These are phyloP conservation scores for Solanum aculeatissimum DNA, from an alignment of 305 asterid genomes.

Conservation along the genomic window DNA sequence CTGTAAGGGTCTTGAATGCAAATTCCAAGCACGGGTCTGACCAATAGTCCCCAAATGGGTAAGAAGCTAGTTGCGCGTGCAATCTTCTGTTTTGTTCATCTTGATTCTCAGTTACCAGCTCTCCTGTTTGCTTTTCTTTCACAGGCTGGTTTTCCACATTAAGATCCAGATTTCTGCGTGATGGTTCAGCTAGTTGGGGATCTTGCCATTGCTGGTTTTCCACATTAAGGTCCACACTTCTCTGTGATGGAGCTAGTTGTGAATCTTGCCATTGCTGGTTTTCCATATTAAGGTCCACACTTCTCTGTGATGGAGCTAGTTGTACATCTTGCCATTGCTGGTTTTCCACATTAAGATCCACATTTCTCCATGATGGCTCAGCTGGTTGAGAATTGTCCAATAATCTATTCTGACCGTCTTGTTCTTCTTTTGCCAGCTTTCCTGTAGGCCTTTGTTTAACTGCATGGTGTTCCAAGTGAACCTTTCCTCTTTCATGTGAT, in stretches of 20 bases:
- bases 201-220: background rate
- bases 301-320: background rate
- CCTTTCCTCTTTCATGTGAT: background rate
- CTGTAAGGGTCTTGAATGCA: constrained; percentile 59
- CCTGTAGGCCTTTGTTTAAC: background rate
- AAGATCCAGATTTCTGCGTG: background rate
- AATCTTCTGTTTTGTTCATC: constrained; percentile 13
- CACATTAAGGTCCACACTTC: background rate
- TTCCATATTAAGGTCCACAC: background rate
- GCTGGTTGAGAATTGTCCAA: background rate
- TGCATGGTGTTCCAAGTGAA: background rate
- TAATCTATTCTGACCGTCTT: background rate
- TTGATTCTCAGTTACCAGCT: constrained; percentile 10
- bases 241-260: background rate
- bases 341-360: background rate
- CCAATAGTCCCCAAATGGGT: constrained; percentile 48
- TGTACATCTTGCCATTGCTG: background rate
- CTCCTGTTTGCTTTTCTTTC: constrained; percentile 10
- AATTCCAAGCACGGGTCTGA: constrained; percentile 56
- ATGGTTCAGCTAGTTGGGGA: background rate
- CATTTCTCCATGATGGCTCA: background rate
- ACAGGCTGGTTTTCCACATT: background rate
- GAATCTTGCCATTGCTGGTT: background rate
- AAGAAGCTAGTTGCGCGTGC: constrained; percentile 18
- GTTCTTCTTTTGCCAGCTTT: background rate